These are phyloP conservation scores for Trichosporon ovoides DNA, from an alignment of 1,284 basidiomycete species.

Conservation along the genomic window DNA sequence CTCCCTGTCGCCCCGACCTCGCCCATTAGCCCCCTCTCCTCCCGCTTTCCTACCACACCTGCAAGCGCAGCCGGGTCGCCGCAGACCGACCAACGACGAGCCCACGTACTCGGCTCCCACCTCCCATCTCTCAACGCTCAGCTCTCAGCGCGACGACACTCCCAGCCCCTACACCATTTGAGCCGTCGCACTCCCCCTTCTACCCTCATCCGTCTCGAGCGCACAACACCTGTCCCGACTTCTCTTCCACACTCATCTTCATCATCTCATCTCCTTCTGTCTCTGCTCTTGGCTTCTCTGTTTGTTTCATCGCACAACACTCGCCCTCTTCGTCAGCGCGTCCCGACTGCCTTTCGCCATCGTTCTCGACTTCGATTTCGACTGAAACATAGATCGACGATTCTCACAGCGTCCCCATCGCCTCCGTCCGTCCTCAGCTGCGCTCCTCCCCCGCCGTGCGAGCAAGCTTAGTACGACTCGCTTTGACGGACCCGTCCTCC, in stretches of 20 bases:
- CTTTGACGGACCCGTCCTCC: background rate
- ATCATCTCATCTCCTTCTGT: background rate
- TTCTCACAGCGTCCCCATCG: background rate
- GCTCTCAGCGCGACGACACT: background rate
- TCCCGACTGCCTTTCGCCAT: background rate
- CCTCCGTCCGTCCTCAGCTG: background rate
- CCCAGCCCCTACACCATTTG: too few species aligned
- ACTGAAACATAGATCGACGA: conserved; percentile 1
- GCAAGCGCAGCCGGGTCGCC: background rate
- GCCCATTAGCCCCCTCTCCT: background rate
- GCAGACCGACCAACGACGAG: background rate
- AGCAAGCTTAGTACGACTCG: background rate
- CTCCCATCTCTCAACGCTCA: background rate
- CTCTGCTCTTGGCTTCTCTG: background rate
- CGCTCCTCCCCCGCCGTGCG: background rate
- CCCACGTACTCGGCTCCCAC: background rate
- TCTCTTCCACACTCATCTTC: background rate
- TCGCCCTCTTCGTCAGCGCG: background rate
- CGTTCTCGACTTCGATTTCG: background rate
- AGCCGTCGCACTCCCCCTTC: too few species aligned
- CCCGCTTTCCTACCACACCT: conserved; percentile 2
- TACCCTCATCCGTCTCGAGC: background rate
- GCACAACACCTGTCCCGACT: background rate
- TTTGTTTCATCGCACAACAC: background rate
- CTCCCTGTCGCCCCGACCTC: background rate